Evolutionary conservation across 371 early-diverging fungal genomes (phyloP).

Genomic region (Mortierella sp.): DNA sequence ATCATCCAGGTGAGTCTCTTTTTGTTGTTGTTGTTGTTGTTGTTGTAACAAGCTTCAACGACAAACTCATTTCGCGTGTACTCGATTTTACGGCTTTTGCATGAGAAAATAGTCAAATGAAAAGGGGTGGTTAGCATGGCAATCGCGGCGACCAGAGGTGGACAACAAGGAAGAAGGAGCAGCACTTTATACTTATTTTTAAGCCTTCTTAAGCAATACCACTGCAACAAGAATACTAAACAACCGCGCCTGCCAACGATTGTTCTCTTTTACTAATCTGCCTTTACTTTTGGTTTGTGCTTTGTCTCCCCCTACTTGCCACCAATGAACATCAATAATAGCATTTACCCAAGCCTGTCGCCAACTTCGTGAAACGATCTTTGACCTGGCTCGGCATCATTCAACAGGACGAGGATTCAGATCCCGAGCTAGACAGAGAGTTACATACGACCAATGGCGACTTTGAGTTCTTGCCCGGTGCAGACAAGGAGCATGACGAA

Average conservation of each 20-base stretch:
- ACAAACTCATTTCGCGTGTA: neutral
- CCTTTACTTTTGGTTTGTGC: neutral
- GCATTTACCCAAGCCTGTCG: slow-evolving; percentile 27
- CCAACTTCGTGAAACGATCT: slow-evolving; percentile 28
- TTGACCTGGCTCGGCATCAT: slow-evolving; percentile 30
- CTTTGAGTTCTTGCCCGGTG: slow-evolving; percentile 22
- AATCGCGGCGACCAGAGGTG: neutral
- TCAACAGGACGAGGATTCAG: neutral
- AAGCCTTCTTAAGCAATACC: neutral
- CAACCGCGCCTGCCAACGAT: neutral
- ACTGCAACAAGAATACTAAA: neutral
- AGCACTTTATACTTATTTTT: neutral
- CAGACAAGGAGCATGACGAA: slow-evolving; percentile 18
- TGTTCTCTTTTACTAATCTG: slow-evolving; percentile 3
- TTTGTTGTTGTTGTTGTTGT: neutral
- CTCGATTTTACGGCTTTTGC: neutral
- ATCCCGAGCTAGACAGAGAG: slow-evolving; percentile 20
- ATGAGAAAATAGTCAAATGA: neutral
- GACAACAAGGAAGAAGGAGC: neutral
- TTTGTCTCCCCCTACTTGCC: neutral
- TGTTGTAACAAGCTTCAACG: neutral
- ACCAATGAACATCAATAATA: neutral
- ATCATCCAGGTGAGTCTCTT: neutral
- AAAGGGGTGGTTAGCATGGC: neutral
- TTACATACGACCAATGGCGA: slow-evolving; percentile 22